These are phyloP conservation scores for Salvia sclarea DNA, from an alignment of 305 asterid genomes.

Conservation along the genomic window DNA sequence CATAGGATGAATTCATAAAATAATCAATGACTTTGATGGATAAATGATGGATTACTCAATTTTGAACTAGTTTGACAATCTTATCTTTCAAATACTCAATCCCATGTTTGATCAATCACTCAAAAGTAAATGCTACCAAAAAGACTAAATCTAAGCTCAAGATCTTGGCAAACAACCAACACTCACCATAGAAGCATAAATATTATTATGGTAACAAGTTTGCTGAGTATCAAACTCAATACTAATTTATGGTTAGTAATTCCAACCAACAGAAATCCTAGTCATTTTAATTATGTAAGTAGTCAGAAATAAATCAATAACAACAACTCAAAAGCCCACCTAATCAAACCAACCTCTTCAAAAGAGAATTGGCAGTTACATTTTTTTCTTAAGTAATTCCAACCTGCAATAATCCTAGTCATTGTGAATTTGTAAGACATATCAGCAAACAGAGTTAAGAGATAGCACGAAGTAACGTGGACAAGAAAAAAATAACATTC, in stretches of 20 bases:
- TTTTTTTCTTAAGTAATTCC: not conserved
- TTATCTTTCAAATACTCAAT: too few relatives aligned
- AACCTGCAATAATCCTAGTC: not conserved
- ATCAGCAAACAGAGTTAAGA: not conserved
- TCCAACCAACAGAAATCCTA: not conserved
- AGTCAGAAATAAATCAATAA: not conserved
- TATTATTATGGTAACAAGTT: not conserved
- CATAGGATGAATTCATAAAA: too few relatives aligned
- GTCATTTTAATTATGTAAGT: not conserved
- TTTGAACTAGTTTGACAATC: too few relatives aligned
- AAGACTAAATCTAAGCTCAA: slow-evolving; percentile 26
- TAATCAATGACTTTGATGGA: too few relatives aligned
- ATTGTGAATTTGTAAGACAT: slow-evolving; percentile 1
- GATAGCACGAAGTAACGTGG: not conserved
- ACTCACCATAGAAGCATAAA: not conserved
- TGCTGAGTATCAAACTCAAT: slow-evolving; percentile 21
- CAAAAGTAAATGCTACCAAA: too few relatives aligned
- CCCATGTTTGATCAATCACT: too few relatives aligned
- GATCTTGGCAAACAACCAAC: not conserved
- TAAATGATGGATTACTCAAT: too few relatives aligned
- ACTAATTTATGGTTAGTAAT: not conserved
- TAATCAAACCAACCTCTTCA: not conserved
- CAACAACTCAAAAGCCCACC: not conserved
- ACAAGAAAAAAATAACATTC: slow-evolving; percentile 22
- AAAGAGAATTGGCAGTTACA: not conserved